A percentile compares a stretch with the other conserved stretches of the same genome.
Evolutionary conservation across 495 filamentous ascomycete species (phyloP).

Genomic region (Apiosordaria backusii): DNA sequence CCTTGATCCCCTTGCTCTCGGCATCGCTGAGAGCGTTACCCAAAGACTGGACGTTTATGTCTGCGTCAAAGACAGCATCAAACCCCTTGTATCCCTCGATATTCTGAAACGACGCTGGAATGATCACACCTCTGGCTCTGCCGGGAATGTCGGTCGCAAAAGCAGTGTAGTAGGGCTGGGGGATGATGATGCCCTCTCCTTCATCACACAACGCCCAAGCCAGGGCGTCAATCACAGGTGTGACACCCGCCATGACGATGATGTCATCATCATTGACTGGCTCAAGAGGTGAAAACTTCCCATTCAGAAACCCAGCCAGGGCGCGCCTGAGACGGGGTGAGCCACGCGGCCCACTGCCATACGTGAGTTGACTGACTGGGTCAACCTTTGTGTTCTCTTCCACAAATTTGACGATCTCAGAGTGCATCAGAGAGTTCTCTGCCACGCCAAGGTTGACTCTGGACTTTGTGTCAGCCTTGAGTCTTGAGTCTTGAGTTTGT

Average conservation of each 20-base stretch:
- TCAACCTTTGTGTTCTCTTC: constrained; percentile 12
- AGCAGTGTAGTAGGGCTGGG: constrained; percentile 30
- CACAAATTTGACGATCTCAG: constrained; percentile 23
- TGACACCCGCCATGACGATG: constrained; percentile 28
- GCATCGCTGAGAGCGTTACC: constrained; percentile 37
- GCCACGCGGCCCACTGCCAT: constrained; percentile 28
- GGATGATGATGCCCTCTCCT: constrained; percentile 33
- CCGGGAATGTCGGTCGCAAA: constrained; percentile 22
- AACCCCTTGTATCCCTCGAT: constrained; percentile 37
- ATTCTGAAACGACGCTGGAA: constrained; percentile 40
- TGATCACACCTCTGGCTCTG: constrained; percentile 30
- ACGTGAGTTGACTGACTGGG: constrained; percentile 28
- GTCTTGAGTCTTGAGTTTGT: neutral
- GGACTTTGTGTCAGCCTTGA: neutral
- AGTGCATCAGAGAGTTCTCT: constrained; percentile 26
- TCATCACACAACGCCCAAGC: constrained; percentile 30
- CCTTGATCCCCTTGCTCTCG: constrained; percentile 24
- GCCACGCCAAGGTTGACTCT: constrained; percentile 23
- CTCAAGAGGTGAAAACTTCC: constrained; percentile 20
- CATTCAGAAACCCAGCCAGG: constrained; percentile 29
- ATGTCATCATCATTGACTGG: constrained; percentile 23
- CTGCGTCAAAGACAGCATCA: constrained; percentile 40
- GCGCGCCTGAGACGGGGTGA: constrained; percentile 27
- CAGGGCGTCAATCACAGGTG: constrained; percentile 28
- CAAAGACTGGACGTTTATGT: constrained; percentile 9